Conservation (phyloP, 1,139 yeast genomes). For the Scheffersomyces lignicola region DNA sequence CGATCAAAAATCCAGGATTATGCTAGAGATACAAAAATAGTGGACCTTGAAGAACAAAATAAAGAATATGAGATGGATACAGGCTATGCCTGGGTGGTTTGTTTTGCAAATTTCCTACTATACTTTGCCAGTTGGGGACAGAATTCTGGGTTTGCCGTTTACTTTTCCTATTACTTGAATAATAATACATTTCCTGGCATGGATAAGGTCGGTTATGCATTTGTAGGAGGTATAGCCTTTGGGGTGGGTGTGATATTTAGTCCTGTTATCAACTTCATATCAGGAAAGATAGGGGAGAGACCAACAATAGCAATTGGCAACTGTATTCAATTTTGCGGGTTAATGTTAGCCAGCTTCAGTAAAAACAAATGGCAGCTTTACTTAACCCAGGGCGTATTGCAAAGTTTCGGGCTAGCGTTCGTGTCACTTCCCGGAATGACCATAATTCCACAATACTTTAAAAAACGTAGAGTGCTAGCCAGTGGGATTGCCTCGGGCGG, state of each 20-base stretch:
- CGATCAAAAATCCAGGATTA: too few relatives aligned
- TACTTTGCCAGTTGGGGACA: slow-evolving; percentile 54
- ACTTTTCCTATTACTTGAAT: slow-evolving; percentile 44
- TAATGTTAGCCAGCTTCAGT: slow-evolving; percentile 55
- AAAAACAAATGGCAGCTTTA: slow-evolving; percentile 52
- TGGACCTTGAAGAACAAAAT: slow-evolving; percentile 1
- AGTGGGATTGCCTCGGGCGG: slow-evolving; percentile 60
- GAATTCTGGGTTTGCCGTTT: slow-evolving; percentile 56
- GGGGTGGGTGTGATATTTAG: slow-evolving; percentile 35
- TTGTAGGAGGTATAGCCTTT: slow-evolving; percentile 44
- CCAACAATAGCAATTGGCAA: slow-evolving; percentile 42
- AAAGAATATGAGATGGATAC: slow-evolving; percentile 27
- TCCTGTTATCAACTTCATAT: slow-evolving; percentile 42
- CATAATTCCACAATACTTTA: slow-evolving; percentile 56
- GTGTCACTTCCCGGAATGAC: slow-evolving; percentile 44
- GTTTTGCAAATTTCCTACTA: slow-evolving; percentile 40
- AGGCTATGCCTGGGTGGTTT: slow-evolving; percentile 52
- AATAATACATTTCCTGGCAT: slow-evolving; percentile 40
- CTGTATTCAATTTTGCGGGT: slow-evolving; percentile 47
- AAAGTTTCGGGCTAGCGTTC: slow-evolving; percentile 49
- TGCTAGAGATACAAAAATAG: too few relatives aligned
- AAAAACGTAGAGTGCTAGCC: slow-evolving; percentile 54
- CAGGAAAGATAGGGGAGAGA: slow-evolving; percentile 41
- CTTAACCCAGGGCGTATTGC: slow-evolving; percentile 52
- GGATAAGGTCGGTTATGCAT: slow-evolving; percentile 38